A percentile compares a stretch with the other conserved stretches of the same genome.
phyloP scores from a whole-genome alignment of 2,329 filamentous ascomycete genomes.

The Penicillium sp. region DNA sequence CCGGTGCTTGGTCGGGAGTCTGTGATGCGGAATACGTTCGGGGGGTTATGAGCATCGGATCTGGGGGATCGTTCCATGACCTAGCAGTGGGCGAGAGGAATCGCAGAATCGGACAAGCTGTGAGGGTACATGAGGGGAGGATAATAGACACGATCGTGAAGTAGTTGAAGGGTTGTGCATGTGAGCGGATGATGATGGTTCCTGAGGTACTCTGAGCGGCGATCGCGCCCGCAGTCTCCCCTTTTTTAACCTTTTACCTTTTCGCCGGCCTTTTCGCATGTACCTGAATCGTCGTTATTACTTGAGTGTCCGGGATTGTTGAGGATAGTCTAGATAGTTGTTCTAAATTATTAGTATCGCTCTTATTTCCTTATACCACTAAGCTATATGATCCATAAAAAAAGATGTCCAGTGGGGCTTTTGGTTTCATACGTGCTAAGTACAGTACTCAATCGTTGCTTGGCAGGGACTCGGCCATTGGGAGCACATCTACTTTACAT shows the following conservation, averaged over 20 bases:
- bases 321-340: neutral
- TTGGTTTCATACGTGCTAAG: neutral
- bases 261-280: neutral
- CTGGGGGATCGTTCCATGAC: constrained; percentile 31
- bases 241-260: neutral
- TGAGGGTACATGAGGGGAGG: constrained; percentile 3
- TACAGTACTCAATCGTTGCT: neutral
- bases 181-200: constrained; percentile 4
- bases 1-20: constrained; percentile 40
- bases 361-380: neutral
- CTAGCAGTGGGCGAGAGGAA: neutral
- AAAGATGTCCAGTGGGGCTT: constrained; percentile 3
- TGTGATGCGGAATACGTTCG: constrained; percentile 52
- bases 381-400: neutral
- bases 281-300: neutral
- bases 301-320: too few relatives aligned
- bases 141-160: neutral
- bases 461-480: neutral
- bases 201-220: neutral
- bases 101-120: neutral
- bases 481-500: neutral
- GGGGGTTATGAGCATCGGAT: constrained; percentile 52
- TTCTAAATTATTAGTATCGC: neutral
- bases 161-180: constrained; percentile 9
- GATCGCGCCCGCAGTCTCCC: neutral